A percentile compares a stretch with the other conserved stretches of the same genome.
Evolutionary conservation across 192 early-diverging fungal genomes (phyloP).

Genomic region (Powellomyces hirtus): DNA sequence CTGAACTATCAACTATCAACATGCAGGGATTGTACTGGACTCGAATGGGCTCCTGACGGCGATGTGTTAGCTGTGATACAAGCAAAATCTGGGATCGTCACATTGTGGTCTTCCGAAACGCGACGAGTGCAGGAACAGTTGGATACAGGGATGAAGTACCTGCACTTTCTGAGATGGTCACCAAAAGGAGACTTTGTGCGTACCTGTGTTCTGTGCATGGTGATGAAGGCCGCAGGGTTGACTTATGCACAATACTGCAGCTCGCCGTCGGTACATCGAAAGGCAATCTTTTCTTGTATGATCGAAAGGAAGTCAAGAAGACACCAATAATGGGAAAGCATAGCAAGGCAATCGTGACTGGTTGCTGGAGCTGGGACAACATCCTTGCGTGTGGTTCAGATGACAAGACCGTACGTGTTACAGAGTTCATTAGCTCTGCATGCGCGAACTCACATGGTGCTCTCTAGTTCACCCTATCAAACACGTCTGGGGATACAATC

Average conservation of each 20-base stretch:
- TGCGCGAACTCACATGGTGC: no score
- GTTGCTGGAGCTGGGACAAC: constrained; percentile 44
- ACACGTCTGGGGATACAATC: constrained; percentile 49
- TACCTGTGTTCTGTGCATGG: no score
- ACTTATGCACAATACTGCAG: constrained; percentile 19
- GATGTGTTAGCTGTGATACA: constrained; percentile 36
- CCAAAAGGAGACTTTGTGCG: constrained; percentile 38
- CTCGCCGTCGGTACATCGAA: constrained; percentile 45
- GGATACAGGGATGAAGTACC: constrained; percentile 41
- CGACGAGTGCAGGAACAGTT: constrained; percentile 12
- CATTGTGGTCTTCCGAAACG: constrained; percentile 41
- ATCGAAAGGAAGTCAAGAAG: constrained; percentile 37
- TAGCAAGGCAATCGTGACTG: constrained; percentile 41
- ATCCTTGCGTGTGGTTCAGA: constrained; percentile 46
- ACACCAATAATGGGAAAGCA: constrained; percentile 55
- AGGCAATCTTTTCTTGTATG: constrained; percentile 50
- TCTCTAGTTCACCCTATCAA: constrained; percentile 50
- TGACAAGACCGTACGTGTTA: constrained; percentile 42
- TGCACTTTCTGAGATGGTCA: constrained; percentile 41
- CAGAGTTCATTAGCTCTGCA: no score
- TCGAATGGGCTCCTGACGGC: constrained; percentile 46
- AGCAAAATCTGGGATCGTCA: constrained; percentile 13
- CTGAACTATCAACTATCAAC: no score
- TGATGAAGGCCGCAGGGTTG: neutral
- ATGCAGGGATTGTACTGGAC: constrained; percentile 33